A percentile compares a stretch with the other conserved stretches of the same genome.
Conservation (phyloP, 495 filamentous ascomycete genomes). For the Penicillium bovifimosum region DNA sequence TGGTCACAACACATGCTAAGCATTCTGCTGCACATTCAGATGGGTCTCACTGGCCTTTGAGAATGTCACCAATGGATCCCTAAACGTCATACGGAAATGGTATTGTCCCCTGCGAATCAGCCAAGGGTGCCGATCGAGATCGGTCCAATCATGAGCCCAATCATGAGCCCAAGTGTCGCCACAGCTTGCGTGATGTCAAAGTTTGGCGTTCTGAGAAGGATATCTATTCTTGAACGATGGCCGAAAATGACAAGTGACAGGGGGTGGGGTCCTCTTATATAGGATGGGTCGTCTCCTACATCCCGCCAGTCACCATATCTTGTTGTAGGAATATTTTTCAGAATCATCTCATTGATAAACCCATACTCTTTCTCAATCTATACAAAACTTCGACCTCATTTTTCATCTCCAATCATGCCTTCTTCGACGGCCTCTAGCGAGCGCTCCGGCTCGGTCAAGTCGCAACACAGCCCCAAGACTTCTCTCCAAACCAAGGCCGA, state of each 20-base stretch:
- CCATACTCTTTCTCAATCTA: neutral
- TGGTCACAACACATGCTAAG: constrained; percentile 21
- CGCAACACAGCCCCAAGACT: constrained; percentile 46
- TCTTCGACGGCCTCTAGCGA: constrained; percentile 25
- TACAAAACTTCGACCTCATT: neutral
- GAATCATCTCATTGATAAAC: neutral
- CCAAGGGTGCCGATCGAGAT: constrained; percentile 11
- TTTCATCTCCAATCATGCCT: constrained; percentile 14
- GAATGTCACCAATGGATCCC: neutral
- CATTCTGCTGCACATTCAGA: constrained; percentile 17
- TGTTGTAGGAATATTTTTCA: neutral
- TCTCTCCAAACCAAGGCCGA: constrained; percentile 70
- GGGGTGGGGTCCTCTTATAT: constrained; percentile 2
- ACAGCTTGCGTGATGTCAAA: constrained; percentile 20
- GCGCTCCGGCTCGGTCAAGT: constrained; percentile 24
- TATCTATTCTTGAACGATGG: constrained; percentile 21
- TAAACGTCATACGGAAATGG: constrained; percentile 24
- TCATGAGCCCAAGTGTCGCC: constrained; percentile 13
- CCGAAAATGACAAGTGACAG: neutral
- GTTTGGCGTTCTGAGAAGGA: constrained; percentile 1
- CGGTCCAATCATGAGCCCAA: constrained; percentile 14
- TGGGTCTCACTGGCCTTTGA: constrained; percentile 12
- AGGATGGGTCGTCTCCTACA: neutral
- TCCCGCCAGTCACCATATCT: neutral
- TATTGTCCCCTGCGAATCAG: neutral